These are phyloP conservation scores for Candida pseudofarinosa DNA, from an alignment of 805 yeast species.

Conservation along the genomic window DNA sequence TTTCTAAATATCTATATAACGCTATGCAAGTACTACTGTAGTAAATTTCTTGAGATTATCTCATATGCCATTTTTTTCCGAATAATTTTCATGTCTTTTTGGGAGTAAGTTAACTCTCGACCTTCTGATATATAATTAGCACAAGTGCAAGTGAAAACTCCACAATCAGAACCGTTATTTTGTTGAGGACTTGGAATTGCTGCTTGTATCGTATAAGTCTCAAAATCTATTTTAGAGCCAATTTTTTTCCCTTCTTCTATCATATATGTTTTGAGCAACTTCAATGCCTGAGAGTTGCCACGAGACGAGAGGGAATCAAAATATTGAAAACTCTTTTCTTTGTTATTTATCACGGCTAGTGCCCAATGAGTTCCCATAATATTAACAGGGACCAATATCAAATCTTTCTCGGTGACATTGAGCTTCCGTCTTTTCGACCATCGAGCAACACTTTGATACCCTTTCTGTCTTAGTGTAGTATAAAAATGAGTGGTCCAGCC, in stretches of 20 bases:
- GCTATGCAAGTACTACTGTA: slow-evolving; percentile 13
- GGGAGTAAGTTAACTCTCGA: slow-evolving; percentile 50
- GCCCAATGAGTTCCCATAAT: slow-evolving; percentile 89
- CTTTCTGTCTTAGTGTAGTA: slow-evolving; percentile 63
- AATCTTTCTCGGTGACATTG: slow-evolving; percentile 56
- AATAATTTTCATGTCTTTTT: slow-evolving; percentile 63
- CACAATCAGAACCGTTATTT: slow-evolving; percentile 89
- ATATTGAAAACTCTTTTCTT: slow-evolving; percentile 54
- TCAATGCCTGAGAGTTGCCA: slow-evolving; percentile 41
- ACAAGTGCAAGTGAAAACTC: slow-evolving; percentile 84
- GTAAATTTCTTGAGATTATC: slow-evolving; percentile 33
- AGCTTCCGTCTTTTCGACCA: slow-evolving; percentile 26
- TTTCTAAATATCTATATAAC: background rate
- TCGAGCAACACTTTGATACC: slow-evolving; percentile 51
- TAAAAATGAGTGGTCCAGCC: slow-evolving; percentile 89
- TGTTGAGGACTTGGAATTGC: slow-evolving; percentile 66
- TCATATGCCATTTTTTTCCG: slow-evolving; percentile 69
- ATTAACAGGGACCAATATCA: slow-evolving; percentile 83
- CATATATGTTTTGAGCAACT: slow-evolving; percentile 58
- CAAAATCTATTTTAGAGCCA: slow-evolving; percentile 14
- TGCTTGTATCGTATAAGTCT: slow-evolving; percentile 21
- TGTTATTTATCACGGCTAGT: slow-evolving; percentile 69
- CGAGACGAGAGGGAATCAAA: slow-evolving; percentile 68
- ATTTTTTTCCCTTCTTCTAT: slow-evolving; percentile 59
- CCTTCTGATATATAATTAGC: slow-evolving; percentile 58